These are phyloP conservation scores for Pleurotus ostreatus DNA, from an alignment of 768 basidiomycete species.

Conservation along the genomic window DNA sequence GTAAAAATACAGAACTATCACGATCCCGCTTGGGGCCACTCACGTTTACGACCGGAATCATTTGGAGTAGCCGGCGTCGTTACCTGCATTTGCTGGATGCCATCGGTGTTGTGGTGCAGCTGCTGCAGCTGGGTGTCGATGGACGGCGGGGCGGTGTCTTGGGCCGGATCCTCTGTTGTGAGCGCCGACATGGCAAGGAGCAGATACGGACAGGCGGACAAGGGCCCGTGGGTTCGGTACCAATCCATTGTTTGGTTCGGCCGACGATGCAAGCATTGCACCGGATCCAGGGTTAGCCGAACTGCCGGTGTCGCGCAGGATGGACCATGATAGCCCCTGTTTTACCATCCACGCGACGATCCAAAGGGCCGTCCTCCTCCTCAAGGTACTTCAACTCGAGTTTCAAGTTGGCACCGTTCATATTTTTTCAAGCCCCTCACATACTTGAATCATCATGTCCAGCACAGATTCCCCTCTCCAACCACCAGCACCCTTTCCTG, in stretches of 20 bases:
- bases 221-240: not conserved
- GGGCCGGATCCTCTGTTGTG: constrained; percentile 65
- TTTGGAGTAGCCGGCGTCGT: constrained; percentile 21
- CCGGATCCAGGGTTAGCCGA: not conserved
- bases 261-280: not conserved
- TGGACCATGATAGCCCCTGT: not conserved
- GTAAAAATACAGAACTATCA: constrained; percentile 4
- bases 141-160: constrained; percentile 37
- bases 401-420: constrained; percentile 8
- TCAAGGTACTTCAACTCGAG: constrained; percentile 10
- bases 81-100: constrained; percentile 27
- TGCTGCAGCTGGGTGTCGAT: constrained; percentile 65
- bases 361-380: not conserved
- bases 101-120: constrained; percentile 33
- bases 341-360: not conserved
- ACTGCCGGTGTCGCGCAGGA: not conserved
- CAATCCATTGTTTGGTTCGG: constrained; percentile 1
- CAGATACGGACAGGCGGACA: not conserved
- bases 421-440: constrained; percentile 11
- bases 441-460: constrained; percentile 22
- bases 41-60: constrained; percentile 61
- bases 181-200: constrained; percentile 65
- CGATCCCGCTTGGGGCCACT: constrained; percentile 25
- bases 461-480: constrained; percentile 28
- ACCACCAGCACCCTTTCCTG: constrained; percentile 57